Conservation (phyloP, 148 eudicot species). For the Rhododendron ovatum region DNA sequence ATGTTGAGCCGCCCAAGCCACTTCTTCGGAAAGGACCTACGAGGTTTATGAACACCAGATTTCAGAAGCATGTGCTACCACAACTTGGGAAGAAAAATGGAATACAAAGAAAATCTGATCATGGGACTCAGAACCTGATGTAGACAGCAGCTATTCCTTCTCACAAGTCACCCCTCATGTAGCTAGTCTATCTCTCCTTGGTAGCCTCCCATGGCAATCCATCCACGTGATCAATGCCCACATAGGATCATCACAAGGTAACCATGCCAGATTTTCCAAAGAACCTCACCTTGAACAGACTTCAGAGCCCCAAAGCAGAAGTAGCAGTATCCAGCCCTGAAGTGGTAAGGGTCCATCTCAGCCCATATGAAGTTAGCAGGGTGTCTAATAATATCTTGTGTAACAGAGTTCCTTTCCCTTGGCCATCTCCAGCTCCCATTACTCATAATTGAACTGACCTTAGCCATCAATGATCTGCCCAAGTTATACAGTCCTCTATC, state of each 20-base stretch:
- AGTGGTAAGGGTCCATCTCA: not conserved
- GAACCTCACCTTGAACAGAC: not conserved
- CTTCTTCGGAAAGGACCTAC: not conserved
- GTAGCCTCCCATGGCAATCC: not conserved
- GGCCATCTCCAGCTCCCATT: not conserved
- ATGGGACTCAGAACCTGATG: not conserved
- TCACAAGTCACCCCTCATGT: not conserved
- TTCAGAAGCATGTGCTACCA: not conserved
- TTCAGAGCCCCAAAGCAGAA: not conserved
- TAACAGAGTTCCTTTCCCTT: not conserved
- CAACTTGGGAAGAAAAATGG: not conserved
- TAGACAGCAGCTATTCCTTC: not conserved
- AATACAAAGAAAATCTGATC: not conserved
- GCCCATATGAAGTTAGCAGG: not conserved
- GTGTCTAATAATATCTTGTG: not conserved
- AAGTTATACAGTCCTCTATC: not conserved
- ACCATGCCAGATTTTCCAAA: not conserved
- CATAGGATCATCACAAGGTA: not conserved
- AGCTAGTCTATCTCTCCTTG: not conserved
- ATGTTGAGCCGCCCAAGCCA: not conserved
- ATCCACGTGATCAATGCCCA: not conserved
- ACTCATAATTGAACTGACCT: not conserved
- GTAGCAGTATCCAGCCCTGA: not conserved
- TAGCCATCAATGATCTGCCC: not conserved
- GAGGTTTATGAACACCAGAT: not conserved